These are phyloP conservation scores for Phoenix dactylifera DNA, from an alignment of 176 grass and related monocot genomes.

Conservation along the genomic window DNA sequence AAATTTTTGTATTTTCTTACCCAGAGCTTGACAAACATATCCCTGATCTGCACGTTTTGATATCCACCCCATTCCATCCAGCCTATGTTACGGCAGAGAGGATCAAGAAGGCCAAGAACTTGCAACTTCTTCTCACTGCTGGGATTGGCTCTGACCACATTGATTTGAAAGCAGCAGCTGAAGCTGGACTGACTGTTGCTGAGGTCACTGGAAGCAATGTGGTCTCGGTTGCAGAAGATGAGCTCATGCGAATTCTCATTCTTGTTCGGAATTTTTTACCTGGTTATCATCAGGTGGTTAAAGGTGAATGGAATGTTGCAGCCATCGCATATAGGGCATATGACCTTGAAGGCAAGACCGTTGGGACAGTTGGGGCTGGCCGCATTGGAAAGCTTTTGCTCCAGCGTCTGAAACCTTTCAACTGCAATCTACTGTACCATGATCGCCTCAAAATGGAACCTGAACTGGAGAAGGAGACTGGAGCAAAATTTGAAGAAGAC, in stretches of 20 bases:
- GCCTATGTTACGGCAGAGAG: constrained; percentile 89
- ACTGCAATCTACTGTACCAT: constrained; percentile 81
- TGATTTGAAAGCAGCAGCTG: constrained; percentile 66
- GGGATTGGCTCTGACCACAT: constrained; percentile 92
- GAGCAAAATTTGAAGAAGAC: constrained; percentile 78
- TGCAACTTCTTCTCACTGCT: constrained; percentile 79
- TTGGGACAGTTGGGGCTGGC: constrained; percentile 80
- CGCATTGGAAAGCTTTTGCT: constrained; percentile 77
- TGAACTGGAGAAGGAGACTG: constrained; percentile 74
- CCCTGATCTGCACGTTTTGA: constrained; percentile 76
- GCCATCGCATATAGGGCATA: constrained; percentile 76
- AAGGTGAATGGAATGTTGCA: constrained; percentile 90
- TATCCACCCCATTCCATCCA: constrained; percentile 90
- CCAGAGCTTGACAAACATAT: constrained; percentile 91
- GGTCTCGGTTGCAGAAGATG: constrained; percentile 82
- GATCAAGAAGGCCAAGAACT: constrained; percentile 83
- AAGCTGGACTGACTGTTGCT: constrained; percentile 72
- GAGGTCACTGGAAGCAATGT: constrained; percentile 91
- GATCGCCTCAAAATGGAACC: constrained; percentile 57
- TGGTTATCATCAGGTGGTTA: constrained; percentile 68
- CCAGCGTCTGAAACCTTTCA: constrained; percentile 79
- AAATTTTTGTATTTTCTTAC: constrained; percentile 4
- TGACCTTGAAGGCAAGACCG: constrained; percentile 84
- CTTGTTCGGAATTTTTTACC: constrained; percentile 84
- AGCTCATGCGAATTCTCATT: constrained; percentile 77